A percentile compares a stretch with the other conserved stretches of the same genome.
Conservation (phyloP, 2,329 filamentous ascomycete species). For the Rachicladosporium sp. region DNA sequence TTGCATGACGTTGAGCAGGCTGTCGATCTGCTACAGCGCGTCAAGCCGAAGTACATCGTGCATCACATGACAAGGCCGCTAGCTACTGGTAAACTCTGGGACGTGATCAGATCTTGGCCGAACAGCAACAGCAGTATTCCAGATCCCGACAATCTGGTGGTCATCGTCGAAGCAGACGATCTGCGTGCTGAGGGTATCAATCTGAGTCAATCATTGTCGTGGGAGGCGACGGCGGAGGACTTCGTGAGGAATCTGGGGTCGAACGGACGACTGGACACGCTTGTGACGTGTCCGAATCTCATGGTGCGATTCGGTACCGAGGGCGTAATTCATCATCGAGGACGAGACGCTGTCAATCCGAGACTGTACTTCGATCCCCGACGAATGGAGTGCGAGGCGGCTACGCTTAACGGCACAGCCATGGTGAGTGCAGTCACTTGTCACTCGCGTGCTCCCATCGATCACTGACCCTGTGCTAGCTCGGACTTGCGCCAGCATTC, state of each 20-base stretch:
- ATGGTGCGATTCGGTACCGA: conserved; percentile 24
- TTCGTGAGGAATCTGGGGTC: conserved; percentile 23
- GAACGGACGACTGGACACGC: conserved; percentile 22
- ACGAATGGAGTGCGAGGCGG: conserved; percentile 12
- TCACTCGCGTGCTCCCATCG: too few species aligned
- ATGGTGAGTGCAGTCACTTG: conserved; percentile 1
- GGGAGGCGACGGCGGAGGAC: conserved; percentile 23
- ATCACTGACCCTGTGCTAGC: conserved; percentile 9
- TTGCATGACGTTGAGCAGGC: conserved; percentile 22
- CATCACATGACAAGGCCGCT: conserved; percentile 24
- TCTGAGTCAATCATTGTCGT: conserved; percentile 20
- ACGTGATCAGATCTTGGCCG: conserved; percentile 22
- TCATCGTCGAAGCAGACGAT: conserved; percentile 24
- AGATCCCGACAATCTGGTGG: conserved; percentile 21
- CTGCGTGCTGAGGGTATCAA: conserved; percentile 23
- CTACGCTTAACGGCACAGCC: neutral
- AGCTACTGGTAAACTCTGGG: conserved; percentile 21
- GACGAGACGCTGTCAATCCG: conserved; percentile 22
- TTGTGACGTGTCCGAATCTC: conserved; percentile 24
- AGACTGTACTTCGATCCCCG: conserved; percentile 21
- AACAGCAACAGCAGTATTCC: conserved; percentile 18
- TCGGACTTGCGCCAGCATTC: conserved; percentile 20
- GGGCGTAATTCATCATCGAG: conserved; percentile 22
- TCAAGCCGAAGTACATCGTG: conserved; percentile 19
- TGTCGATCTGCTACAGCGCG: conserved; percentile 21